These are phyloP conservation scores for Trypanosoma brucei DNA, from an alignment of 208 protist species.

Conservation along the genomic window DNA sequence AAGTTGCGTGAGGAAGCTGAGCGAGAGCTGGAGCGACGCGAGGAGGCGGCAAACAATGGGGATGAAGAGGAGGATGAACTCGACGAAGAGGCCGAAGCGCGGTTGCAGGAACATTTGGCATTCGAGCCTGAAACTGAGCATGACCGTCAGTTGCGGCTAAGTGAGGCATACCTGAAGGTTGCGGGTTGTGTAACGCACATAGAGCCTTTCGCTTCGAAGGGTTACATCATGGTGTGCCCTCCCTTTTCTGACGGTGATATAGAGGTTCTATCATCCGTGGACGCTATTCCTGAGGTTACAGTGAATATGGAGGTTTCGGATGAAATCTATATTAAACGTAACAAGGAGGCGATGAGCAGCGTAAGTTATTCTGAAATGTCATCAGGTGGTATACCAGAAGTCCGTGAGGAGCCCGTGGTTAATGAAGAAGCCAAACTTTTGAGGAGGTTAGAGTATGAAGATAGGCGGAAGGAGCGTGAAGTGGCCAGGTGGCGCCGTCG, in stretches of 20 bases:
- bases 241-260: conserved; percentile 75
- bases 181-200: conserved; percentile 76
- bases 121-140: conserved; percentile 87
- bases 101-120: conserved; percentile 57
- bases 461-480: conserved; percentile 38
- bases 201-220: conserved; percentile 81
- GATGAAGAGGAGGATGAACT: conserved; percentile 45
- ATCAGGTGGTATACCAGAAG: not conserved
- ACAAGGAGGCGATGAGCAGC: not conserved
- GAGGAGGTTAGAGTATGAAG: conserved; percentile 12
- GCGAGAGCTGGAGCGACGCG: conserved; percentile 48
- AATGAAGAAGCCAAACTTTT: conserved; percentile 11
- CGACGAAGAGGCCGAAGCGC: conserved; percentile 69
- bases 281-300: conserved; percentile 70
- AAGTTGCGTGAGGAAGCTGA: conserved; percentile 56
- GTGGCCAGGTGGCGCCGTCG: conserved; percentile 82
- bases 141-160: conserved; percentile 70
- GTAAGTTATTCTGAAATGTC: not conserved
- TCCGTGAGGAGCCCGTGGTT: not conserved
- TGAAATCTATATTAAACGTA: conserved; percentile 43
- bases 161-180: conserved; percentile 78
- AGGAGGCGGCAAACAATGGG: conserved; percentile 27
- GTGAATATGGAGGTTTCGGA: conserved; percentile 52
- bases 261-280: conserved; percentile 62
- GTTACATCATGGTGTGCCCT: conserved; percentile 84